These are phyloP conservation scores for Podosphaera aphanis DNA, from an alignment of 2,329 filamentous ascomycete genomes.

Conservation along the genomic window DNA sequence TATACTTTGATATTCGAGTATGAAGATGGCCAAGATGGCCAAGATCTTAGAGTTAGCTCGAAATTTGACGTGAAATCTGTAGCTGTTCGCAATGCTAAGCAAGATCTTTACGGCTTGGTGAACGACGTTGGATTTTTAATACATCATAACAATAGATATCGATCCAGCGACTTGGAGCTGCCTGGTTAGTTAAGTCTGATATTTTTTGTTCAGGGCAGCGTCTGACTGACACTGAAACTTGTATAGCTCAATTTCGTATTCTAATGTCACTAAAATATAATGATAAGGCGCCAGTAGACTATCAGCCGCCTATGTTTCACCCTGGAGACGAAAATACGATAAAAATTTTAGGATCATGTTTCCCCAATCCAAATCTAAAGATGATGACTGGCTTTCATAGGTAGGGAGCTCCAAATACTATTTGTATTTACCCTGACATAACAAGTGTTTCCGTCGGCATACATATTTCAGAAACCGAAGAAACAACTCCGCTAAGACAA, in stretches of 20 bases:
- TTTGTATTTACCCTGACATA: background rate
- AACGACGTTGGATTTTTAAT: conserved; percentile 2
- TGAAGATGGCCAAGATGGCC: conserved; percentile 3
- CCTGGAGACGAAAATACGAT: conserved; percentile 3
- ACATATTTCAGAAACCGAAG: conserved; percentile 1
- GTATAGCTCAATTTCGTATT: conserved; percentile 1
- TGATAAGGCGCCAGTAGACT: conserved; percentile 4
- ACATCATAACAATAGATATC: conserved; percentile 2
- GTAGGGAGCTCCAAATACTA: conserved; percentile 1
- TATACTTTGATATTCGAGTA: conserved; percentile 10
- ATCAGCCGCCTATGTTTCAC: conserved; percentile 7
- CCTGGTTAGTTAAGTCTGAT: background rate
- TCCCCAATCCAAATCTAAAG: background rate
- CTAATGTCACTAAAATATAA: conserved; percentile 7
- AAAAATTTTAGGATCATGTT: conserved; percentile 3
- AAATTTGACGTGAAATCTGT: conserved; percentile 1
- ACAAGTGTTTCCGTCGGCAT: conserved; percentile 1
- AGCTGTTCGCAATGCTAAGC: conserved; percentile 2
- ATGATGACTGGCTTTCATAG: conserved; percentile 5
- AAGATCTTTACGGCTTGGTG: conserved; percentile 2
- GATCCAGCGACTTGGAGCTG: background rate
- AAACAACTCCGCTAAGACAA: background rate
- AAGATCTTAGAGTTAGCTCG: conserved; percentile 1
- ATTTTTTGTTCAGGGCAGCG: background rate
- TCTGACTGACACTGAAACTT: background rate